phyloP scores from a whole-genome alignment of 352 stramenopile genomes.

The Phytophthora syringae region DNA sequence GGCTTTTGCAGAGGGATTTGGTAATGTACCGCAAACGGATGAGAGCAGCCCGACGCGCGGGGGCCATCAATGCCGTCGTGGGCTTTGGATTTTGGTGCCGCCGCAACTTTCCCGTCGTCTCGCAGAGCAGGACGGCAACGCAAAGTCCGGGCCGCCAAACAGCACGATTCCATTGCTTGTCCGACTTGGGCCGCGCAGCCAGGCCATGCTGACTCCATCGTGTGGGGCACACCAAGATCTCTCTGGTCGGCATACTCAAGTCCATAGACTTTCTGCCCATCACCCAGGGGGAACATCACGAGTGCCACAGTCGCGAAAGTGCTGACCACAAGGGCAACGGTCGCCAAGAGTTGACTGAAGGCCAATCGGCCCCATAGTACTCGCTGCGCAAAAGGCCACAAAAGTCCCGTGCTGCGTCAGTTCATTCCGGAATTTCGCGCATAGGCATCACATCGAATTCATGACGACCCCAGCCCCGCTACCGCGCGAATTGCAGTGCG shows the following conservation, averaged over 20 bases:
- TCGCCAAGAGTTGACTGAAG: conserved; percentile 23
- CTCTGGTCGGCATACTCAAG: conserved; percentile 18
- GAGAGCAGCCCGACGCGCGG: too few species aligned
- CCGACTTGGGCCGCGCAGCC: background rate
- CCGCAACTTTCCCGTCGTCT: conserved; percentile 25
- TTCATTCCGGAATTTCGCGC: conserved; percentile 39
- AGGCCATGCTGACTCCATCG: background rate
- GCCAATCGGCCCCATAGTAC: conserved; percentile 27
- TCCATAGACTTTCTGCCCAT: conserved; percentile 20
- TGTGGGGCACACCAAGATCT: conserved; percentile 24
- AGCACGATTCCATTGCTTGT: conserved; percentile 31
- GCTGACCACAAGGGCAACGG: conserved; percentile 24
- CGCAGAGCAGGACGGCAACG: conserved; percentile 2
- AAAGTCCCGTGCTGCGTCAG: too few species aligned
- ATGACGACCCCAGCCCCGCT: background rate
- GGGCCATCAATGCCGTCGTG: too few species aligned
- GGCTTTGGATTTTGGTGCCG: conserved; percentile 25
- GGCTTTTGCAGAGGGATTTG: too few species aligned
- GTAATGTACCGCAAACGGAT: too few species aligned
- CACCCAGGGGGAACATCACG: conserved; percentile 23
- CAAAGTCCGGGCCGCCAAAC: background rate
- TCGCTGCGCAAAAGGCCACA: background rate
- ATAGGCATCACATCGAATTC: too few species aligned
- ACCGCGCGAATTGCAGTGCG: conserved; percentile 44
- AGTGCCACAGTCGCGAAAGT: conserved; percentile 20